phyloP scores from a whole-genome alignment of 148 eudicot genomes.

The Oxyria digyna region DNA sequence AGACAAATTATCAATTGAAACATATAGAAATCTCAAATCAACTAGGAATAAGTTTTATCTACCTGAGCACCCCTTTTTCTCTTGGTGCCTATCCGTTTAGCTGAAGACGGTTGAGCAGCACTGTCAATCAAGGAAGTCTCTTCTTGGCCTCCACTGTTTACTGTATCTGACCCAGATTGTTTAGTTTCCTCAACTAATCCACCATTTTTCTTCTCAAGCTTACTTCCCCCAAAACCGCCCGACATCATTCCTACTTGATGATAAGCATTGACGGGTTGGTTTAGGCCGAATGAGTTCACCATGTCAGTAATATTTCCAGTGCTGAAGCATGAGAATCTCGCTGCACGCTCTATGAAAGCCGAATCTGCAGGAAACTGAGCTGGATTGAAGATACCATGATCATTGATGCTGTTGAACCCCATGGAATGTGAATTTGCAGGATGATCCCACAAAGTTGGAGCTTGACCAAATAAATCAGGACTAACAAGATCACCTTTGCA shows the following conservation, averaged over 20 bases:
- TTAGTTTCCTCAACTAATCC: conserved; percentile 31
- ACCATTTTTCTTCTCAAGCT: conserved; percentile 23
- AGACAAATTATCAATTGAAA: not conserved
- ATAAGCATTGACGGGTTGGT: conserved; percentile 32
- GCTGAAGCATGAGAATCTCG: conserved; percentile 77
- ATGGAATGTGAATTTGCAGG: conserved; percentile 31
- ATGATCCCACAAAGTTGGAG: conserved; percentile 54
- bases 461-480: conserved; percentile 42
- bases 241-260: conserved; percentile 22
- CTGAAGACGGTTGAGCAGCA: conserved; percentile 23
- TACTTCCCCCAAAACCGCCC: conserved; percentile 33
- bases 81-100: conserved; percentile 35
- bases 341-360: conserved; percentile 87
- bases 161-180: conserved; percentile 43
- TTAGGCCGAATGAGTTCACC: conserved; percentile 42
- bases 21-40: not conserved
- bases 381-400: conserved; percentile 17
- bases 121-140: conserved; percentile 18
- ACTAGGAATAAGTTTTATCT: not conserved
- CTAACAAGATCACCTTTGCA: conserved; percentile 12
- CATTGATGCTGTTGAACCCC: conserved; percentile 47
- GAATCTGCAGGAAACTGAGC: conserved; percentile 78
- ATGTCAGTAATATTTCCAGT: conserved; percentile 55
- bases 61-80: conserved; percentile 74
- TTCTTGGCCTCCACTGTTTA: conserved; percentile 39